Evolutionary conservation across 805 yeast genomes (phyloP).

Genomic region (Komagataella pseudopastoris): DNA sequence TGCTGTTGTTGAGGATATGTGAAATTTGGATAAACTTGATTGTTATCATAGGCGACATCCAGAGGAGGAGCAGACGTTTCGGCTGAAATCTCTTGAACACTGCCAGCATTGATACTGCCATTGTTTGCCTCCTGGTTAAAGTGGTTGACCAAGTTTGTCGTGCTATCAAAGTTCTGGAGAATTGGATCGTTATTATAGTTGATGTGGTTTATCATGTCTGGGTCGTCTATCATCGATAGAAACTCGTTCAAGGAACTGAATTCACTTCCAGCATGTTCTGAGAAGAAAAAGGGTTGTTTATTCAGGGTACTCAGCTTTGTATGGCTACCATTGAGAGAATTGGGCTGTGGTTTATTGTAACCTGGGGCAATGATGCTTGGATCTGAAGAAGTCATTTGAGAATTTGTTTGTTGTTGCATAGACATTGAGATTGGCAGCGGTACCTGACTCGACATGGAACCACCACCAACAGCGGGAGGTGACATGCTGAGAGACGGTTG

Average conservation of each 20-base stretch:
- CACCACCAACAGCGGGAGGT: neutral
- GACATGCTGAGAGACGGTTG: neutral
- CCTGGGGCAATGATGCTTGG: neutral
- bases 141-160: constrained; percentile 4
- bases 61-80: neutral
- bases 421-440: neutral
- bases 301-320: constrained; percentile 11
- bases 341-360: neutral
- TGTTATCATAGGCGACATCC: neutral
- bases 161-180: constrained; percentile 19
- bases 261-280: constrained; percentile 90
- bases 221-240: constrained; percentile 80
- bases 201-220: constrained; percentile 40
- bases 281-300: constrained; percentile 70
- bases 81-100: neutral
- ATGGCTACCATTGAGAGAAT: neutral
- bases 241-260: constrained; percentile 84
- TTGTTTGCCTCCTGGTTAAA: neutral
- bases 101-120: neutral
- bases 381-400: neutral
- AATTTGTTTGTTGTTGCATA: neutral
- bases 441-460: neutral
- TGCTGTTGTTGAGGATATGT: neutral
- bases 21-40: neutral
- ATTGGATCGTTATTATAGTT: constrained; percentile 21